phyloP scores from a whole-genome alignment of 208 protist species.

The Crithidia acanthocephali region DNA sequence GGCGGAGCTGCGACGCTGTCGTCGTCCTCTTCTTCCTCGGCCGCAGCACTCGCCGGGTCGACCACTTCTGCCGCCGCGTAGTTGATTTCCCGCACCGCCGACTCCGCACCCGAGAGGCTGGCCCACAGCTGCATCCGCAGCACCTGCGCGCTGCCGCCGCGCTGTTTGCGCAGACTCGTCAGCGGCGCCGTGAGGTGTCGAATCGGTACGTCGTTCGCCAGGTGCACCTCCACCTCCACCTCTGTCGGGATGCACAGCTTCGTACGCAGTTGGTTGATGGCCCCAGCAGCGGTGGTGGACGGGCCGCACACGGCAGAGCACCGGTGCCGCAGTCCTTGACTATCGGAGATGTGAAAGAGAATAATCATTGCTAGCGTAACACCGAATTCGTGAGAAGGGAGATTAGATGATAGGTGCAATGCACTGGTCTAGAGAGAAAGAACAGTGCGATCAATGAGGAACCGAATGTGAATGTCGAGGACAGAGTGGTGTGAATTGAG shows the following conservation, averaged over 20 bases:
- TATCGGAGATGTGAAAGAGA: conserved; percentile 39
- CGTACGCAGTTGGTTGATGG: conserved; percentile 38
- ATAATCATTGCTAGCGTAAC: conserved; percentile 42
- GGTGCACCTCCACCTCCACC: conserved; percentile 42
- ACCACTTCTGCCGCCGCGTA: conserved; percentile 28
- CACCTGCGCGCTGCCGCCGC: conserved; percentile 35
- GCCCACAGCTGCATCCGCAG: conserved; percentile 41
- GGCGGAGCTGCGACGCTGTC: neutral
- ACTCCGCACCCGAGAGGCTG: conserved; percentile 21
- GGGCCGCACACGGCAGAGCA: conserved; percentile 35
- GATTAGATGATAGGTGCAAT: too few relatives aligned
- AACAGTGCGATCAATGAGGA: too few relatives aligned
- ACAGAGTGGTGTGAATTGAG: too few relatives aligned
- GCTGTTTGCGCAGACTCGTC: conserved; percentile 53
- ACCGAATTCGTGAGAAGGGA: too few relatives aligned
- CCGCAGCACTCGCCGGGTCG: conserved; percentile 1
- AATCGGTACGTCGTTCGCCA: conserved; percentile 44
- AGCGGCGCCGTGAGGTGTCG: conserved; percentile 44
- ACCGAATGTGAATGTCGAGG: too few relatives aligned
- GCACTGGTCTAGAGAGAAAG: too few relatives aligned
- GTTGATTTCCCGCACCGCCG: conserved; percentile 30
- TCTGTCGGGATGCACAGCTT: conserved; percentile 39
- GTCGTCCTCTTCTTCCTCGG: conserved; percentile 25
- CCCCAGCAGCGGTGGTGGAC: conserved; percentile 43
- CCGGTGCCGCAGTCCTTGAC: conserved; percentile 17